Conservation (phyloP, 2,329 filamentous ascomycete genomes). For the Penicillium frequentans region DNA sequence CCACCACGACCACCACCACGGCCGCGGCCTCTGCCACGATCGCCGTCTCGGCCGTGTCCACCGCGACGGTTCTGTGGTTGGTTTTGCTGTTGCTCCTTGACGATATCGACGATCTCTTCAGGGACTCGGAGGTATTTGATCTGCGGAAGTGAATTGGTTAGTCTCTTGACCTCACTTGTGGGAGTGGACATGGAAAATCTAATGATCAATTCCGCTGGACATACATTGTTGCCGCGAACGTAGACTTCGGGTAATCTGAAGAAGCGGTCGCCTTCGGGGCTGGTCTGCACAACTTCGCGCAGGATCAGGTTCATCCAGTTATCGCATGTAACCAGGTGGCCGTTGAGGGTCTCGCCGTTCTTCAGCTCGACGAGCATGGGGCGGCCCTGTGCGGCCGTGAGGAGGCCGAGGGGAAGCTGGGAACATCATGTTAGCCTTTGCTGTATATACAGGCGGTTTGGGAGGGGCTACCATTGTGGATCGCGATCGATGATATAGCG, state of each 20-base stretch:
- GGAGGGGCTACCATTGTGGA: conserved; percentile 19
- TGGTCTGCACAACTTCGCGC: conserved; percentile 96
- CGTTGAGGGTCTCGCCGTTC: conserved; percentile 96
- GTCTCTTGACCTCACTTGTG: not conserved
- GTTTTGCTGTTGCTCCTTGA: conserved; percentile 86
- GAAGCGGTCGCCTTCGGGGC: conserved; percentile 91
- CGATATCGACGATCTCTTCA: conserved; percentile 92
- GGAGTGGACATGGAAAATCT: not conserved
- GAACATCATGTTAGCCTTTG: conserved; percentile 3
- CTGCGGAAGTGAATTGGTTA: conserved; percentile 48
- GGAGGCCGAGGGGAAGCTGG: conserved; percentile 70
- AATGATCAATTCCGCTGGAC: conserved; percentile 33
- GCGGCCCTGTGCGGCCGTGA: conserved; percentile 95
- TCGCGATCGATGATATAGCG: conserved; percentile 18
- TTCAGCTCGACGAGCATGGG: conserved; percentile 98
- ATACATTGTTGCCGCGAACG: conserved; percentile 93
- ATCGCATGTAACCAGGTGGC: conserved; percentile 93
- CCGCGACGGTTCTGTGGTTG: conserved; percentile 52
- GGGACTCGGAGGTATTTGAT: conserved; percentile 98
- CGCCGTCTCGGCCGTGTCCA: conserved; percentile 40
- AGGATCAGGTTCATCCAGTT: conserved; percentile 99
- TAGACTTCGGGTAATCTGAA: conserved; percentile 90
- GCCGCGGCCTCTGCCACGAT: conserved; percentile 46
- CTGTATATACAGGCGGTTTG: not conserved
- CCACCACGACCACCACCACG: conserved; percentile 31